These are phyloP conservation scores for Penicillium canariense DNA, from an alignment of 495 filamentous ascomycete species.

Conservation along the genomic window DNA sequence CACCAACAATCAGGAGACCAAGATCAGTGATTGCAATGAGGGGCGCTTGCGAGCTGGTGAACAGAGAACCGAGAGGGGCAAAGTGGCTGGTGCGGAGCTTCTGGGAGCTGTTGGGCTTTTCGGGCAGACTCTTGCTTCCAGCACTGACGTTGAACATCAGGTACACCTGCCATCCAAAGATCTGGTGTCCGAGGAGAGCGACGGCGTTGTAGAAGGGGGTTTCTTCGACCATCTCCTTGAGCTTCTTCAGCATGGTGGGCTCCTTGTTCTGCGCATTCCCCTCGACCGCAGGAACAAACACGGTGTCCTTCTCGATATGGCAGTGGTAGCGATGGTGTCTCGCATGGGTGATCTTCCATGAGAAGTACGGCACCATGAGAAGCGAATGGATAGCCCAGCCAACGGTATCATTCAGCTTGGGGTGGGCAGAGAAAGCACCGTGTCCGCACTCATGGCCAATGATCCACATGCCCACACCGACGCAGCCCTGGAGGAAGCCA, in stretches of 20 bases:
- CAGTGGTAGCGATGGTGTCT: slow-evolving; percentile 67
- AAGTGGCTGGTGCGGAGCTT: slow-evolving; percentile 57
- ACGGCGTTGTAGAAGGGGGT: slow-evolving; percentile 52
- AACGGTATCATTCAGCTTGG: slow-evolving; percentile 61
- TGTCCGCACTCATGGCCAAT: slow-evolving; percentile 41
- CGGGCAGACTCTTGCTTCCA: slow-evolving; percentile 39
- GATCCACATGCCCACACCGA: slow-evolving; percentile 29
- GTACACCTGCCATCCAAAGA: slow-evolving; percentile 57
- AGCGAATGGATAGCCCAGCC: slow-evolving; percentile 66
- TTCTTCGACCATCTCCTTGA: slow-evolving; percentile 53
- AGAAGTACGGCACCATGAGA: slow-evolving; percentile 70
- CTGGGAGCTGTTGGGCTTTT: slow-evolving; percentile 41
- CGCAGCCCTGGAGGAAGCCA: slow-evolving; percentile 26
- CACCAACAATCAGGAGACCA: slow-evolving; percentile 48
- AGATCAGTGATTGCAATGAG: slow-evolving; percentile 60
- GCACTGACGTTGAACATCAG: slow-evolving; percentile 55
- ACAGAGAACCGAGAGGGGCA: slow-evolving; percentile 58
- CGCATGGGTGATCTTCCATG: slow-evolving; percentile 72
- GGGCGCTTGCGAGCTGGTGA: slow-evolving; percentile 54
- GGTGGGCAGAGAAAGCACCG: slow-evolving; percentile 63
- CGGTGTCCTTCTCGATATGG: slow-evolving; percentile 58
- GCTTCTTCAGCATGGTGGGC: slow-evolving; percentile 32
- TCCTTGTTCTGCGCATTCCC: slow-evolving; percentile 37
- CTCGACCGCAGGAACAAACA: slow-evolving; percentile 54
- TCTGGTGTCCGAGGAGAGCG: slow-evolving; percentile 49